Conservation (phyloP, 2,329 filamentous ascomycete species). For the Monosporascus sp. region DNA sequence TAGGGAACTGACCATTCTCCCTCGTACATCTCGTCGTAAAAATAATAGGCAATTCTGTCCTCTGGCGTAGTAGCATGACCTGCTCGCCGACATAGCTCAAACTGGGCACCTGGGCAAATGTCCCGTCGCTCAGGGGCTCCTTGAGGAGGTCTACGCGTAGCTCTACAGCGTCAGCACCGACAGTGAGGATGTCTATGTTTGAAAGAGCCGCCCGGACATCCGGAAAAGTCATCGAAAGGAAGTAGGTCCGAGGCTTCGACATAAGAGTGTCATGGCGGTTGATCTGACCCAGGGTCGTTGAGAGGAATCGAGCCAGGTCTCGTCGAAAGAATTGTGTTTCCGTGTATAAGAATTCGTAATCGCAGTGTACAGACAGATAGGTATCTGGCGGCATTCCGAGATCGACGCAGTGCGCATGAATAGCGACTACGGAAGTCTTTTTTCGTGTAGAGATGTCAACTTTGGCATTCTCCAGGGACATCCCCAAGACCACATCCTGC, state of each 20-base stretch:
- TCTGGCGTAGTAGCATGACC: slow-evolving; percentile 75
- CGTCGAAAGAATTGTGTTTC: slow-evolving; percentile 65
- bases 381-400: slow-evolving; percentile 64
- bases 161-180: slow-evolving; percentile 81
- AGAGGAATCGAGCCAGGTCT: slow-evolving; percentile 72
- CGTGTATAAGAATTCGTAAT: slow-evolving; percentile 85
- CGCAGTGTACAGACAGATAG: slow-evolving; percentile 60
- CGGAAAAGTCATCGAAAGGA: slow-evolving; percentile 84
- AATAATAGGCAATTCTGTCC: slow-evolving; percentile 84
- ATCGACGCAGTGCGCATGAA: slow-evolving; percentile 73
- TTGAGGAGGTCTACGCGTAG: slow-evolving; percentile 76
- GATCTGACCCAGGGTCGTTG: slow-evolving; percentile 73
- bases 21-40: slow-evolving; percentile 78
- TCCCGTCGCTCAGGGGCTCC: slow-evolving; percentile 60
- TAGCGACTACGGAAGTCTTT: slow-evolving; percentile 55
- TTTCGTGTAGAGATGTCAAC: slow-evolving; percentile 53
- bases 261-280: slow-evolving; percentile 72
- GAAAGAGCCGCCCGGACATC: slow-evolving; percentile 77
- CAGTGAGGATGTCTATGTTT: slow-evolving; percentile 81
- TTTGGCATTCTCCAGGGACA: slow-evolving; percentile 52
- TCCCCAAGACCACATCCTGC: slow-evolving; percentile 61
- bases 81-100: slow-evolving; percentile 81
- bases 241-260: slow-evolving; percentile 72
- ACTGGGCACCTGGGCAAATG: slow-evolving; percentile 63
- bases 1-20: slow-evolving; percentile 80